Evolutionary conservation across 164 flowering plant genomes (phyloP).

Genomic region (Euptelea pleiosperma): DNA sequence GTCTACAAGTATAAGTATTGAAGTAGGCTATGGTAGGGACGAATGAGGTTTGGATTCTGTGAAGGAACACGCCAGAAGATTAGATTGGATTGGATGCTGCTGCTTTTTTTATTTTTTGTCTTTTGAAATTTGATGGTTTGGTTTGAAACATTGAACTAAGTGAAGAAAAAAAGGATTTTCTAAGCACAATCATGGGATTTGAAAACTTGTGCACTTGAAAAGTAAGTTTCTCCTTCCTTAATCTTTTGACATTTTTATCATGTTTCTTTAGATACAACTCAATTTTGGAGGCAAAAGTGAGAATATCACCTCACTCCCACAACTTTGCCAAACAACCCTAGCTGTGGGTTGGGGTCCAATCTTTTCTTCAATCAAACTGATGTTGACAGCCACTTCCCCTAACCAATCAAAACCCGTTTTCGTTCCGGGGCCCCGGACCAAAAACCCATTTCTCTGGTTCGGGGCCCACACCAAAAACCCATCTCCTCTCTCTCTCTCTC

Average conservation of each 20-base stretch:
- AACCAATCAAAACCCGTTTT: too few relatives aligned
- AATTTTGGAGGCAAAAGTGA: constrained; percentile 13
- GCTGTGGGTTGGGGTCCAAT: constrained; percentile 19
- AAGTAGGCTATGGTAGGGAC: background rate
- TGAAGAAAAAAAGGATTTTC: too few relatives aligned
- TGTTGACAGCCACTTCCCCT: constrained; percentile 28
- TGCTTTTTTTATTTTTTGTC: too few relatives aligned
- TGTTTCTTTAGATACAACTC: background rate
- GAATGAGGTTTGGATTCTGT: constrained; percentile 2
- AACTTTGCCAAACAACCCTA: constrained; percentile 17
- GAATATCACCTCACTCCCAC: constrained; percentile 23
- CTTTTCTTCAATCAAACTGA: constrained; percentile 15
- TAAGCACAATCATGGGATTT: constrained; percentile 18
- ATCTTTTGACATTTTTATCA: constrained; percentile 17
- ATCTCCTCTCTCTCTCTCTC: too few relatives aligned
- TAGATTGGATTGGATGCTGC: constrained; percentile 24
- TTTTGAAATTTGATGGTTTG: constrained; percentile 13
- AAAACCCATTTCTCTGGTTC: too few relatives aligned
- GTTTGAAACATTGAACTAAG: too few relatives aligned
- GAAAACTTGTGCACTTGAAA: too few relatives aligned
- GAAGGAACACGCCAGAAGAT: constrained; percentile 3
- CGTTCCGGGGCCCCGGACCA: too few relatives aligned
- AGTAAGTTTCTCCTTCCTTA: constrained; percentile 13
- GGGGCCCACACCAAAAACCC: too few relatives aligned
- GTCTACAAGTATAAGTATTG: background rate